Evolutionary conservation across 2,329 filamentous ascomycete genomes (phyloP).

Genomic region (Ascochyta koolunga): DNA sequence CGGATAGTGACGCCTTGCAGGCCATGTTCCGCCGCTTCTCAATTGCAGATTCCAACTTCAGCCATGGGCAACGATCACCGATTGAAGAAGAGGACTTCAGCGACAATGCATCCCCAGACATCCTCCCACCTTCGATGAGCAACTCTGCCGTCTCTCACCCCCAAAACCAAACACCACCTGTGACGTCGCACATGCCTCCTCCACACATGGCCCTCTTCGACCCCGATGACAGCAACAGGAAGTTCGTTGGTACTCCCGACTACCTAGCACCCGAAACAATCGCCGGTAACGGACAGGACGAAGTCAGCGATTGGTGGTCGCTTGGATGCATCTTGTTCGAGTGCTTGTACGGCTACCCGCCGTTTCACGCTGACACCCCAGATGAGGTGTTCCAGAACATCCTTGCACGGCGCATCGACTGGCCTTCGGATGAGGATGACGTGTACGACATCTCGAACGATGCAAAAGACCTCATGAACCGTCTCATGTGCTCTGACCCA

Average conservation of each 20-base stretch:
- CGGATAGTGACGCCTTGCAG: constrained; percentile 82
- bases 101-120: constrained; percentile 76
- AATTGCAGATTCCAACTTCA: constrained; percentile 53
- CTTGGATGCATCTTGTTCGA: constrained; percentile 98
- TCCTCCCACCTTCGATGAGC: constrained; percentile 68
- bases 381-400: constrained; percentile 98
- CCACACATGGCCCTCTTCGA: constrained; percentile 94
- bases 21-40: constrained; percentile 79
- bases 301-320: constrained; percentile 99
- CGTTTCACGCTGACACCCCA: constrained; percentile 88
- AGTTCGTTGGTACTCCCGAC: constrained; percentile 95
- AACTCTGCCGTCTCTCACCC: constrained; percentile 55
- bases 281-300: constrained; percentile 91
- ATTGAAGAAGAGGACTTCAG: constrained; percentile 78
- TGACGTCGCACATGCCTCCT: constrained; percentile 78
- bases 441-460: constrained; percentile 77
- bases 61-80: constrained; percentile 60
- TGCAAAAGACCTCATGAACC: constrained; percentile 93
- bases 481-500: constrained; percentile 83
- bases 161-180: constrained; percentile 65
- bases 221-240: constrained; percentile 87
- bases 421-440: constrained; percentile 84
- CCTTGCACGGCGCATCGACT: constrained; percentile 83
- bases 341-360: constrained; percentile 89
- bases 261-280: constrained; percentile 98